A percentile compares a stretch with the other conserved stretches of the same genome.
Evolutionary conservation across 2,329 filamentous ascomycete genomes (phyloP).

Genomic region (Hyphodiscus sp.): DNA sequence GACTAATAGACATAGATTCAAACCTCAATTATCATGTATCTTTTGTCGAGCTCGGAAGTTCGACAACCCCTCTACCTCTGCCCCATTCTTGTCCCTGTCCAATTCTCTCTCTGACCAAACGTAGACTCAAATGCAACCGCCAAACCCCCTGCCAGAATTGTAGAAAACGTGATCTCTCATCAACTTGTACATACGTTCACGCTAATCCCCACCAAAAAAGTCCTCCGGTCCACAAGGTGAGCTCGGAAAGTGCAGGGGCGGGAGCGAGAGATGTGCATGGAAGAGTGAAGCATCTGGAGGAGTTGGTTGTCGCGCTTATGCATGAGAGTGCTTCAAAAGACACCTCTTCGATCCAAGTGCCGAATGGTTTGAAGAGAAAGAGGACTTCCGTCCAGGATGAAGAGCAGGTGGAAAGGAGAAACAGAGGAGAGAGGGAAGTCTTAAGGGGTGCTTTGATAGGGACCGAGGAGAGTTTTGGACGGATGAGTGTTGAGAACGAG

Average conservation of each 20-base stretch:
- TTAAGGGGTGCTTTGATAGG: slow-evolving; percentile 2
- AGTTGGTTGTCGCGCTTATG: slow-evolving; percentile 50
- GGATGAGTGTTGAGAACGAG: slow-evolving; percentile 23
- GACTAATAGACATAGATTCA: slow-evolving; percentile 17
- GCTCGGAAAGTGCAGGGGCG: background rate
- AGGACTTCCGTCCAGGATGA: background rate
- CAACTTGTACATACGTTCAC: slow-evolving; percentile 44
- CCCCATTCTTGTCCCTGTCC: background rate
- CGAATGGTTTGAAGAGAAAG: background rate
- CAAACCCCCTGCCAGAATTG: slow-evolving; percentile 46
- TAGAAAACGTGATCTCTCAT: slow-evolving; percentile 40
- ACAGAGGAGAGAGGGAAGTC: background rate
- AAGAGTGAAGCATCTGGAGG: slow-evolving; percentile 47
- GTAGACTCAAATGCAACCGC: slow-evolving; percentile 45
- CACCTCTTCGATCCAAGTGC: background rate
- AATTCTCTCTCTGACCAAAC: background rate
- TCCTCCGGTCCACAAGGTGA: slow-evolving; percentile 5
- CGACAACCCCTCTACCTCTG: background rate
- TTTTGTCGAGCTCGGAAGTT: slow-evolving; percentile 25
- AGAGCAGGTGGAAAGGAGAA: background rate
- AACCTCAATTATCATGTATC: slow-evolving; percentile 25
- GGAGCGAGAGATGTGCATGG: slow-evolving; percentile 42
- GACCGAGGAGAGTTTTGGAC: slow-evolving; percentile 17
- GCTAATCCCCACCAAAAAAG: slow-evolving; percentile 30
- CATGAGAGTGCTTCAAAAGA: slow-evolving; percentile 6